Percentiles rank a stretch among this genome's conserved stretches.
Conservation (phyloP, 345 rosid species). For the Cochlearia excelsa region DNA sequence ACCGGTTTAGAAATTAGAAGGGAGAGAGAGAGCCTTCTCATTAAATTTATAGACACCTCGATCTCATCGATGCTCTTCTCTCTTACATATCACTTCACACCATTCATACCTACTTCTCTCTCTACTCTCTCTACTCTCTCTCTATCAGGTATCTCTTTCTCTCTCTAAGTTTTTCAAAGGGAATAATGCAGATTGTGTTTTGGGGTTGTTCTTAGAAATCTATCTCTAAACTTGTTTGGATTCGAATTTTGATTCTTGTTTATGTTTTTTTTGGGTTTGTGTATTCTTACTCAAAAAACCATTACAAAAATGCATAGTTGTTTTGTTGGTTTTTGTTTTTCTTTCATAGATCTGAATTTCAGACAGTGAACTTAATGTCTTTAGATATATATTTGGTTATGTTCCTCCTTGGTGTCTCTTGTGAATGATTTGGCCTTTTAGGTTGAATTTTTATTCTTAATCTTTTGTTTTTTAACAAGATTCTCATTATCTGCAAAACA, state of each 20-base stretch:
- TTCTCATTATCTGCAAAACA: no score
- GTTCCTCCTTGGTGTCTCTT: no score
- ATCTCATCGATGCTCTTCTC: conserved; percentile 36
- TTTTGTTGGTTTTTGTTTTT: conserved; percentile 15
- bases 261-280: conserved; percentile 7
- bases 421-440: neutral
- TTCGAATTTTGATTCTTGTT: conserved; percentile 1
- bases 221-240: conserved; percentile 6
- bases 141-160: conserved; percentile 25
- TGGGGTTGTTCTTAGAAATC: neutral
- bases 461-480: no score
- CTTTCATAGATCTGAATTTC: neutral
- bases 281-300: conserved; percentile 8
- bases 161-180: neutral
- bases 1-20: neutral
- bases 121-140: conserved; percentile 15
- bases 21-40: neutral
- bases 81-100: neutral
- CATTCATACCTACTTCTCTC: neutral
- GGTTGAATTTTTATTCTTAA: neutral
- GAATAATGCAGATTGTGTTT: conserved; percentile 21
- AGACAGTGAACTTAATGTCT: neutral
- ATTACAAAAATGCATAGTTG: conserved; percentile 21
- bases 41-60: conserved; percentile 28
- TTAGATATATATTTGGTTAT: neutral